phyloP scores from a whole-genome alignment of 257 asterid genomes.

The Misopates orontium region DNA sequence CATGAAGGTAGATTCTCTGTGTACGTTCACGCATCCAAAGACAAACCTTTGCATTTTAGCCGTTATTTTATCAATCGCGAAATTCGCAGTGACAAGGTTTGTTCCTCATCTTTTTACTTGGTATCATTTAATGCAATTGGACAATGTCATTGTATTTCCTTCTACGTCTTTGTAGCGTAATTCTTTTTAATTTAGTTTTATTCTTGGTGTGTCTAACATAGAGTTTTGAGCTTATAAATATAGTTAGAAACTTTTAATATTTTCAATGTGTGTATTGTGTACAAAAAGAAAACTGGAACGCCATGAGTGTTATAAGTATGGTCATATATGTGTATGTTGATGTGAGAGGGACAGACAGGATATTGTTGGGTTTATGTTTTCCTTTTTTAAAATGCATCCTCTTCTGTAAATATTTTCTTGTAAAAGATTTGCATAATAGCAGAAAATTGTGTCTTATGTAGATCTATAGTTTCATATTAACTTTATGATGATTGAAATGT shows the following conservation, averaged over 20 bases:
- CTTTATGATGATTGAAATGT: background rate
- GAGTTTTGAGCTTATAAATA: conserved; percentile 12
- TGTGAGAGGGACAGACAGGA: background rate
- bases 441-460: no score
- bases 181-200: background rate
- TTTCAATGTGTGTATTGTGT: conserved; percentile 13
- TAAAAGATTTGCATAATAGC: no score
- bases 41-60: conserved; percentile 91
- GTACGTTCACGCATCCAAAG: conserved; percentile 95
- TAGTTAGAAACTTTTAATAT: background rate
- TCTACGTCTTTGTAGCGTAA: background rate
- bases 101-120: conserved; percentile 25
- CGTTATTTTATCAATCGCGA: conserved; percentile 92
- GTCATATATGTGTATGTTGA: background rate
- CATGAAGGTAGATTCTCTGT: conserved; percentile 96
- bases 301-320: background rate
- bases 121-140: conserved; percentile 8
- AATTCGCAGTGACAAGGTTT: conserved; percentile 89
- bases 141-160: conserved; percentile 5
- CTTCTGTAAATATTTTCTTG: no score
- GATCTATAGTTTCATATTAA: no score
- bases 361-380: background rate
- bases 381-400: no score
- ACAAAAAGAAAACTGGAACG: conserved; percentile 12
- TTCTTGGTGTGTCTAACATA: conserved; percentile 2